These are phyloP conservation scores for Pezicula carpinea DNA, from an alignment of 2,329 filamentous ascomycete genomes.

Conservation along the genomic window DNA sequence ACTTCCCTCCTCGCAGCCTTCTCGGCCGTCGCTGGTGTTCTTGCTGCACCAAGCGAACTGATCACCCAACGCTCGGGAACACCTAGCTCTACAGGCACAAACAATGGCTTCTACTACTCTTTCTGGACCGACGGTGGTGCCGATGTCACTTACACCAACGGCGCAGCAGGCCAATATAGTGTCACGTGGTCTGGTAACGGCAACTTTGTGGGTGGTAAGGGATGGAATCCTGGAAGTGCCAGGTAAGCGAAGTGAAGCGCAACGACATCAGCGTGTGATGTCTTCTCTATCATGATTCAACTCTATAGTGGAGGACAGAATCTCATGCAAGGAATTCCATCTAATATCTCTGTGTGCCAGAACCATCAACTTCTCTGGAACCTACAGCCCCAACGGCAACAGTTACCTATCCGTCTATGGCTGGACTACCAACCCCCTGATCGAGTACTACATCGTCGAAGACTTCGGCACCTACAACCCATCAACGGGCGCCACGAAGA, in stretches of 20 bases:
- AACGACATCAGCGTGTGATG: neutral
- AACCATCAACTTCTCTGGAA: constrained; percentile 37
- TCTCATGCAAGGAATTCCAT: neutral
- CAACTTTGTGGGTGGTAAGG: constrained; percentile 46
- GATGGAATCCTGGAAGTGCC: constrained; percentile 38
- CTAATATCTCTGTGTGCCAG: constrained; percentile 18
- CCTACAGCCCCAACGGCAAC: constrained; percentile 37
- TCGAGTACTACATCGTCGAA: constrained; percentile 16
- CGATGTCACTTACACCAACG: constrained; percentile 50
- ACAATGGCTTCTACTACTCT: constrained; percentile 56
- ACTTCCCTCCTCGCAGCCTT: constrained; percentile 12
- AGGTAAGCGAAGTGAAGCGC: constrained; percentile 9
- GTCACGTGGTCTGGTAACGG: constrained; percentile 42
- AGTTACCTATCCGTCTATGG: constrained; percentile 53
- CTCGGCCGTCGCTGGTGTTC: constrained; percentile 5
- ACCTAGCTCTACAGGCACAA: constrained; percentile 42
- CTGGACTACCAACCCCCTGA: constrained; percentile 36
- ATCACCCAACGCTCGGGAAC: constrained; percentile 28
- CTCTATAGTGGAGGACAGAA: no score
- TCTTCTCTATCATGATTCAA: no score
- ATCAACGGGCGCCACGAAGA: constrained; percentile 28
- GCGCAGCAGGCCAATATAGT: constrained; percentile 43
- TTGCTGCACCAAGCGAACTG: constrained; percentile 9
- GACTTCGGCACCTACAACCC: constrained; percentile 35
- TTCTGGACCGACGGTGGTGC: constrained; percentile 53